phyloP scores from a whole-genome alignment of 108 stramenopile genomes.

The Skeletonema grethae region DNA sequence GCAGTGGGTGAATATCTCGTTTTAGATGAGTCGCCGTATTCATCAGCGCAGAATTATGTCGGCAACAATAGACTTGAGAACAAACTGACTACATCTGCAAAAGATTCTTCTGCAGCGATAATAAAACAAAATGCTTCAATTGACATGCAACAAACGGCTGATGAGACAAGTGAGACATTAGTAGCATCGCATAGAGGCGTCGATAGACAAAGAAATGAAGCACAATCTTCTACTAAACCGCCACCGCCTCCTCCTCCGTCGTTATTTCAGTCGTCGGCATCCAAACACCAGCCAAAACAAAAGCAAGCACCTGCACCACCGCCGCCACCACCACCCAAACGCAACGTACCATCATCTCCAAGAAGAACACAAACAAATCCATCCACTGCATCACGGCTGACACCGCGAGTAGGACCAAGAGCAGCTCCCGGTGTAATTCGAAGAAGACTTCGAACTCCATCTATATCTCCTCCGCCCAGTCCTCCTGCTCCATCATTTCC shows the following conservation, averaged over 20 bases:
- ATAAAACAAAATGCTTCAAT: background rate
- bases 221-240: background rate
- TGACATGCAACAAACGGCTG: background rate
- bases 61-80: background rate
- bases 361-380: background rate
- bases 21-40: conserved; percentile 21
- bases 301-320: background rate
- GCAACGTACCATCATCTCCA: conserved; percentile 1
- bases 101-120: background rate
- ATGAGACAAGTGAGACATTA: background rate
- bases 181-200: background rate
- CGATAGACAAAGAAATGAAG: background rate
- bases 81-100: background rate
- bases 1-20: conserved; percentile 27
- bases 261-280: background rate
- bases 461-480: conserved; percentile 31
- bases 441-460: conserved; percentile 35
- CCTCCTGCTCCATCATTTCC: conserved; percentile 7
- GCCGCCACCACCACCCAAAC: conserved; percentile 7
- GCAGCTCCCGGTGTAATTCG: conserved; percentile 49
- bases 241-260: background rate
- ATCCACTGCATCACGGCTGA: conserved; percentile 14
- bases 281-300: background rate
- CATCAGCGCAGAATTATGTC: background rate
- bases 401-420: conserved; percentile 2